These are phyloP conservation scores for Syzygium grande DNA, from an alignment of 345 rosid species.

Conservation along the genomic window DNA sequence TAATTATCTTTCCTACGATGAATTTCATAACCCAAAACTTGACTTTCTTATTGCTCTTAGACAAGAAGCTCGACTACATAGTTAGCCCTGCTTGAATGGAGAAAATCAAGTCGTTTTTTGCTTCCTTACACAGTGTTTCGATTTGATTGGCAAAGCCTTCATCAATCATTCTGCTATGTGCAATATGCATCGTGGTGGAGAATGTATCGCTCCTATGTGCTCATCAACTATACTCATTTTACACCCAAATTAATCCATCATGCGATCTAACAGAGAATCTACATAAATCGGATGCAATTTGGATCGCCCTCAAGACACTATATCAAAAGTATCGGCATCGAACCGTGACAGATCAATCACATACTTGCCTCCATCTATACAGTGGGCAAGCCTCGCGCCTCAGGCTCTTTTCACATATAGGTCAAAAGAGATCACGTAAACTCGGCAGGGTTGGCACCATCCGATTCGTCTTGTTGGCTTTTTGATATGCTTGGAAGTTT, in stretches of 20 bases:
- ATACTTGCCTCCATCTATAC: neutral
- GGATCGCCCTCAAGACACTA: neutral
- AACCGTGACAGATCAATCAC: neutral
- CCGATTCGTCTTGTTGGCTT: neutral
- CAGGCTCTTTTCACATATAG: neutral
- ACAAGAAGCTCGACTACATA: too few relatives aligned
- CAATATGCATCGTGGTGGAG: too few relatives aligned
- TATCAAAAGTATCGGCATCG: neutral
- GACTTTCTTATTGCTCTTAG: too few relatives aligned
- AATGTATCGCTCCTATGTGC: neutral
- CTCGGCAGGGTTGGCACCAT: neutral
- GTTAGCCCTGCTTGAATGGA: neutral
- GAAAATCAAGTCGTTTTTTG: neutral
- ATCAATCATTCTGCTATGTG: neutral
- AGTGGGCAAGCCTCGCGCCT: neutral
- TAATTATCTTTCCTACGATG: neutral
- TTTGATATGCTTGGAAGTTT: neutral
- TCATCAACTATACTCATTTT: neutral
- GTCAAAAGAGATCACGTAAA: neutral
- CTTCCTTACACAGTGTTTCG: neutral
- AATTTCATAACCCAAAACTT: neutral
- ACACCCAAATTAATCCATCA: neutral
- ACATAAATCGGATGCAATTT: neutral
- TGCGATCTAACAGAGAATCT: neutral
- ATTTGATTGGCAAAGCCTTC: neutral